phyloP scores from a whole-genome alignment of 352 stramenopile species.

The Globisporangium polare region DNA sequence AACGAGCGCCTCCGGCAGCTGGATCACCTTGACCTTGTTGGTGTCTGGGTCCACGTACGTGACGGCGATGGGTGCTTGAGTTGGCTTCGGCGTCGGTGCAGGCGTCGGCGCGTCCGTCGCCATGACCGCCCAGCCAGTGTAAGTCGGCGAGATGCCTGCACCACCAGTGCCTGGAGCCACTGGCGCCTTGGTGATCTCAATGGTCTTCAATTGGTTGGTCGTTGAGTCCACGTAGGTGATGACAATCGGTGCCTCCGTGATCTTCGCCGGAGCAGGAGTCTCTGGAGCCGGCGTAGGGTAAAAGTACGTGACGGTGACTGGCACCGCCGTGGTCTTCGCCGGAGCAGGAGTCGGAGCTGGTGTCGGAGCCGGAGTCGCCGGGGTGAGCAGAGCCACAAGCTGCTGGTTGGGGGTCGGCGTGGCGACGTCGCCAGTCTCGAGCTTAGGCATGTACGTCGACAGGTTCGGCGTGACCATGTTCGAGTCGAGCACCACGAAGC shows the following conservation, averaged over 20 bases:
- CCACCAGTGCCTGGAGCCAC: constrained; percentile 2
- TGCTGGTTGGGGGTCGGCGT: neutral
- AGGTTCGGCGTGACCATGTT: neutral
- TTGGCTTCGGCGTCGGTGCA: too few species aligned
- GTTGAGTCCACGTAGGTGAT: neutral
- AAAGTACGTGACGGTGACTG: neutral
- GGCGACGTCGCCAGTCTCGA: constrained; percentile 6
- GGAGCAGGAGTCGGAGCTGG: neutral
- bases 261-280: neutral
- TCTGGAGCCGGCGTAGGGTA: neutral
- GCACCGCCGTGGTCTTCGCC: neutral
- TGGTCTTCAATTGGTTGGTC: neutral
- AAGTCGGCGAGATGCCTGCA: neutral
- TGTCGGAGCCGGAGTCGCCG: neutral
- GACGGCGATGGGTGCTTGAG: neutral
- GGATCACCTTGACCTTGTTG: neutral
- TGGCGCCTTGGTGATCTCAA: neutral
- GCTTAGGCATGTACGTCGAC: constrained; percentile 7
- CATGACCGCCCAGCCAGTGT: too few species aligned
- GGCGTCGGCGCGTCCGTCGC: neutral
- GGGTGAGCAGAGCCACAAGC: neutral
- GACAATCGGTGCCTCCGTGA: neutral
- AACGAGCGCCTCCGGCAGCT: neutral
- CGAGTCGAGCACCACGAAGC: constrained; percentile 1
- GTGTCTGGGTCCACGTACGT: neutral